A percentile compares a stretch with the other conserved stretches of the same genome.
Evolutionary conservation across 75 land plant genomes (phyloP).

Genomic region (Selaginella moellendorffii): DNA sequence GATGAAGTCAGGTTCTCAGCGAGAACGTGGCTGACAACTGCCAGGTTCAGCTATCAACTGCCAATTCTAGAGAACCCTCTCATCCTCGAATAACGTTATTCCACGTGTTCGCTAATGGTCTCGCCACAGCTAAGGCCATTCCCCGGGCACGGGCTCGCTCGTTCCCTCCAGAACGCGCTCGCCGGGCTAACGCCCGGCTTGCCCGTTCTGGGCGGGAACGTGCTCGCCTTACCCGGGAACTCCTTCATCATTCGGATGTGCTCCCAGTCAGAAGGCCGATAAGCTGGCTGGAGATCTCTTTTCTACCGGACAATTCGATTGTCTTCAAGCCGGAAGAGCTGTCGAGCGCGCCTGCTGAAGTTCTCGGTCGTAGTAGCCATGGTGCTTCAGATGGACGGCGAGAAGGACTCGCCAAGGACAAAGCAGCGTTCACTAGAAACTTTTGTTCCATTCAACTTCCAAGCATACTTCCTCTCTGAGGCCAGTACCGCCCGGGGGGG

Average conservation of each 20-base stretch:
- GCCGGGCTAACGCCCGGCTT: too few relatives aligned
- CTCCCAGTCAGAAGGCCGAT: constrained; percentile 25
- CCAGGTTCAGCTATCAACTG: too few relatives aligned
- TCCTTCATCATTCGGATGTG: not conserved
- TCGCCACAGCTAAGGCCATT: too few relatives aligned
- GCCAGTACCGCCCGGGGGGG: constrained; percentile 79
- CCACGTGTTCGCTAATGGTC: too few relatives aligned
- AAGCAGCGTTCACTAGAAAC: constrained; percentile 60
- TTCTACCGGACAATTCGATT: constrained; percentile 47
- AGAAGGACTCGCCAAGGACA: constrained; percentile 69
- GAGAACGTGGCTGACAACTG: too few relatives aligned
- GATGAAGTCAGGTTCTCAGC: too few relatives aligned
- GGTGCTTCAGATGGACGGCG: constrained; percentile 83
- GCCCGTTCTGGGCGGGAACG: too few relatives aligned
- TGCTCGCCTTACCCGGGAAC: too few relatives aligned
- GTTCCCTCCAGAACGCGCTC: too few relatives aligned
- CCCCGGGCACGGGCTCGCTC: too few relatives aligned
- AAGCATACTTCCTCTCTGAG: constrained; percentile 46
- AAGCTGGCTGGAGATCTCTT: constrained; percentile 66
- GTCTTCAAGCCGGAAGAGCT: constrained; percentile 70
- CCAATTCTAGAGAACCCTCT: too few relatives aligned
- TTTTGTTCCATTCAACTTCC: constrained; percentile 56
- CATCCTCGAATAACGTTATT: too few relatives aligned
- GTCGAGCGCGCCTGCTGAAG: constrained; percentile 89
- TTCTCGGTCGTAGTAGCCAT: constrained; percentile 86